Conservation (phyloP, 2,329 filamentous ascomycete species). For the Moelleriella libera region DNA sequence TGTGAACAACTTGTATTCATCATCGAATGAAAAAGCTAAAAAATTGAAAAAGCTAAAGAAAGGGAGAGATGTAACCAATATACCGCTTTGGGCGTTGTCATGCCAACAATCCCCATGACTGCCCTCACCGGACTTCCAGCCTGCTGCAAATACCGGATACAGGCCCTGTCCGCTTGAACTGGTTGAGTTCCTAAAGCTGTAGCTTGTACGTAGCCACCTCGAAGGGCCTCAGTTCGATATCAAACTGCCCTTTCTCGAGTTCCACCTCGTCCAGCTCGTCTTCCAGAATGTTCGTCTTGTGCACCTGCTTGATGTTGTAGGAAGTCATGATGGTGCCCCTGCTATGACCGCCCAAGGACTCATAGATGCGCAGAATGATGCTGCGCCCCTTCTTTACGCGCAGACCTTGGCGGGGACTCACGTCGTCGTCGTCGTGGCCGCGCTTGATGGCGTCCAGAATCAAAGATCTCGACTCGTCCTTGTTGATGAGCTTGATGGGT, state of each 20-base stretch:
- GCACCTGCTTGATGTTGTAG: constrained; percentile 60
- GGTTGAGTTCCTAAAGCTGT: constrained; percentile 24
- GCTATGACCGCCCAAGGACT: constrained; percentile 71
- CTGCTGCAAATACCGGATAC: constrained; percentile 7
- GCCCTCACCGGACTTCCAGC: not conserved
- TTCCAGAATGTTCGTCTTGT: constrained; percentile 77
- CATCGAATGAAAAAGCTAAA: not conserved
- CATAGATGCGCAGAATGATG: constrained; percentile 75
- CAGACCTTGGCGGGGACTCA: constrained; percentile 46
- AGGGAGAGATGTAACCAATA: no score
- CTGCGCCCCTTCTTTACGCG: constrained; percentile 57
- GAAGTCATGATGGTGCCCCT: constrained; percentile 55
- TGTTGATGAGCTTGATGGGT: constrained; percentile 54
- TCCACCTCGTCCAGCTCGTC: constrained; percentile 62
- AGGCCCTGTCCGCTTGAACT: constrained; percentile 13
- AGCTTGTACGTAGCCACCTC: constrained; percentile 75
- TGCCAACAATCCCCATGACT: no score
- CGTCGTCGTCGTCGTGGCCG: constrained; percentile 74
- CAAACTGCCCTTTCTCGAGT: constrained; percentile 33
- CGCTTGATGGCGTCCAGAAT: constrained; percentile 86
- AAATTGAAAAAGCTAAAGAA: not conserved
- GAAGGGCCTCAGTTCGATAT: constrained; percentile 60
- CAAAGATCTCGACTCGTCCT: constrained; percentile 40
- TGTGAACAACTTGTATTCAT: not conserved
- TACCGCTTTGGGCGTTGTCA: no score